Percentiles rank a stretch among this genome's conserved stretches.
Evolutionary conservation across 805 yeast species (phyloP).

Genomic region (Pichia deserticola): DNA sequence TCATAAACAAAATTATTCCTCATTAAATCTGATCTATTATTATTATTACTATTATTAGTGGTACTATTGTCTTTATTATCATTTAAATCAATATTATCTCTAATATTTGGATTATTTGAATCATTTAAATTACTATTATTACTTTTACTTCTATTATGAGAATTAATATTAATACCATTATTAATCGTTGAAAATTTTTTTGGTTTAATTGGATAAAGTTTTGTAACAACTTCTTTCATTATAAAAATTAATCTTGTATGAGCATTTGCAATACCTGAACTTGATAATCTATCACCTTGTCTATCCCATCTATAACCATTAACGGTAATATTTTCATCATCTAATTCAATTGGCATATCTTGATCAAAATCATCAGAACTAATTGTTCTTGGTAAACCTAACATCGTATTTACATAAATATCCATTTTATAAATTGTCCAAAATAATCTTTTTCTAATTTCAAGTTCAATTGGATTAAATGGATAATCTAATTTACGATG

Average conservation of each 20-base stretch:
- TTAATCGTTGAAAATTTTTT: constrained; percentile 19
- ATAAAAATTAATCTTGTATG: constrained; percentile 72
- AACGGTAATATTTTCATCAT: constrained; percentile 77
- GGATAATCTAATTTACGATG: constrained; percentile 62
- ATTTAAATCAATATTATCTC: not conserved
- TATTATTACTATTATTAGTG: constrained; percentile 9
- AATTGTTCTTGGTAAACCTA: constrained; percentile 78
- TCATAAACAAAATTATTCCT: constrained; percentile 41
- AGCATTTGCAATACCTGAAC: constrained; percentile 75
- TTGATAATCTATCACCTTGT: constrained; percentile 50
- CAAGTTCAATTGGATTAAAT: constrained; percentile 72
- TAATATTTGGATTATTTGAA: not conserved
- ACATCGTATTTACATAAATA: constrained; percentile 75
- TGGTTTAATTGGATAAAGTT: constrained; percentile 66
- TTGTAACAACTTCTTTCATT: constrained; percentile 61
- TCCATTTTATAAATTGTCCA: constrained; percentile 92
- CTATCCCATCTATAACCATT: constrained; percentile 39
- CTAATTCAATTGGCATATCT: constrained; percentile 75
- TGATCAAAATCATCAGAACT: constrained; percentile 80
- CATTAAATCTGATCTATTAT: constrained; percentile 27
- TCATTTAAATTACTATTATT: not conserved
- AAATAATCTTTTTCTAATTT: constrained; percentile 75
- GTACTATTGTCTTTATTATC: not conserved
- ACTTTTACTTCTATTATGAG: not conserved
- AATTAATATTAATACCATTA: constrained; percentile 1